phyloP scores from a whole-genome alignment of 805 yeast genomes.

The Wickerhamomyces tratensis region DNA sequence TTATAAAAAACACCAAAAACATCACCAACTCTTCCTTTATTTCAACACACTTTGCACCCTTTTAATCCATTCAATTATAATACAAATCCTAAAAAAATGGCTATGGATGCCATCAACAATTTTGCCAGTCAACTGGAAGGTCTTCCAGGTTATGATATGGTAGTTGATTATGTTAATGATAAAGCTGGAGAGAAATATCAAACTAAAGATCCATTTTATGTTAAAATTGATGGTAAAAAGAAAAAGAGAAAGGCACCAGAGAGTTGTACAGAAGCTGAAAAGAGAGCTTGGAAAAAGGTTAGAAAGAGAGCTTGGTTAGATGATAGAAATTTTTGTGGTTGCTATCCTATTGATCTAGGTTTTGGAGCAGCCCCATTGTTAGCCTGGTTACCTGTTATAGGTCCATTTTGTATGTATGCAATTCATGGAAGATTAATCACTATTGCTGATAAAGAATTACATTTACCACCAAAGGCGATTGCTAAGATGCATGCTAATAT shows the following conservation, averaged over 20 bases:
- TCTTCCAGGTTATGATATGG: slow-evolving; percentile 50
- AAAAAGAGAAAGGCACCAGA: slow-evolving; percentile 53
- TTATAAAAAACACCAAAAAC: too few relatives aligned
- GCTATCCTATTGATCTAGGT: slow-evolving; percentile 66
- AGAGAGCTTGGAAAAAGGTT: slow-evolving; percentile 60
- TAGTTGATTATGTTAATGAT: slow-evolving; percentile 52
- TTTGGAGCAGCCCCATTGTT: slow-evolving; percentile 71
- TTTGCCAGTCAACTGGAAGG: slow-evolving; percentile 27
- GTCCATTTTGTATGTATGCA: slow-evolving; percentile 74
- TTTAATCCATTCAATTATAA: too few relatives aligned
- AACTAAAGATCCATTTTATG: slow-evolving; percentile 58
- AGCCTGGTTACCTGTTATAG: slow-evolving; percentile 70
- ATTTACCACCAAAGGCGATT: slow-evolving; percentile 46
- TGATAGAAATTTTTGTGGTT: slow-evolving; percentile 76
- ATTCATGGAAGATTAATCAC: slow-evolving; percentile 62
- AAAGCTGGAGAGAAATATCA: slow-evolving; percentile 57
- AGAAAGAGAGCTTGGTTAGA: slow-evolving; percentile 80
- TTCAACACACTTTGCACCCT: too few relatives aligned
- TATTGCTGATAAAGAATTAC: slow-evolving; percentile 45
- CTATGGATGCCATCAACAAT: slow-evolving; percentile 12
- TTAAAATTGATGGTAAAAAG: slow-evolving; percentile 40
- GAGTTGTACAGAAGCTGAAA: slow-evolving; percentile 47
- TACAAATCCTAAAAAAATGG: not conserved
- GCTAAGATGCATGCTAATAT: slow-evolving; percentile 75
- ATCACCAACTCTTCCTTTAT: too few relatives aligned